Base-by-base conservation (phyloP, 179 eudicot species). In the Beta corolliflora region DNA sequence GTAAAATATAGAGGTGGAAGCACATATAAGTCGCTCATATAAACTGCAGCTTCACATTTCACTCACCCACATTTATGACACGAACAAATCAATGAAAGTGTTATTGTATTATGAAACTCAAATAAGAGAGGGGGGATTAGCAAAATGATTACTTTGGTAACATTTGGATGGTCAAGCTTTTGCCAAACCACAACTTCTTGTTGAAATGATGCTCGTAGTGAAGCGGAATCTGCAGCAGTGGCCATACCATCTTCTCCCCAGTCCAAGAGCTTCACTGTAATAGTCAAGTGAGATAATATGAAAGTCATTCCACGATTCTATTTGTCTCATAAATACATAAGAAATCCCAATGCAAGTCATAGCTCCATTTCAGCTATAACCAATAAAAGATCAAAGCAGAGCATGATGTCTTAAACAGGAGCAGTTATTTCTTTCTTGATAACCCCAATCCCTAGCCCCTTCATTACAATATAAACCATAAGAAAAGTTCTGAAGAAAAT, bases 161-260 rank as follows among this genome's bases (percentile, higher is more conserved):
- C 84, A 81, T 87, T 87, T 29, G 79, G 86, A 71, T 87, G 89
- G 54, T 87, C 81, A 79, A 87, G 89, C 75, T 87, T 85, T 65
- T 87, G 88, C 88, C 89, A 87, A 48, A 87, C 86, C 67, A 75
- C 89, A 71, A 87, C 89, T 85, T 87, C 89, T 81, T 87, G 88
- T 85, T 77, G 84, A 79, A 87, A 87, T 13, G 89, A 80, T 48
- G 88, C 75, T 52, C 88, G 79, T 44, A 85, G 56, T 67, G 86
- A 56, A 72, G 89, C 88, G 31, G 85, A 77, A 41, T 87, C 85
- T 60, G 80, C 74, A 67, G 82, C 78, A 21, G 83, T 83, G 21
- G 89, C 83, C 77, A 87, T 83, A 79, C 89, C 89, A 23, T 85
- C 89, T 73, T 87, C 88, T 75, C 89, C 88, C 88, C 88, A 87